These are phyloP conservation scores for Inga leiocalycina DNA, from an alignment of 306 rosid species.

Conservation along the genomic window DNA sequence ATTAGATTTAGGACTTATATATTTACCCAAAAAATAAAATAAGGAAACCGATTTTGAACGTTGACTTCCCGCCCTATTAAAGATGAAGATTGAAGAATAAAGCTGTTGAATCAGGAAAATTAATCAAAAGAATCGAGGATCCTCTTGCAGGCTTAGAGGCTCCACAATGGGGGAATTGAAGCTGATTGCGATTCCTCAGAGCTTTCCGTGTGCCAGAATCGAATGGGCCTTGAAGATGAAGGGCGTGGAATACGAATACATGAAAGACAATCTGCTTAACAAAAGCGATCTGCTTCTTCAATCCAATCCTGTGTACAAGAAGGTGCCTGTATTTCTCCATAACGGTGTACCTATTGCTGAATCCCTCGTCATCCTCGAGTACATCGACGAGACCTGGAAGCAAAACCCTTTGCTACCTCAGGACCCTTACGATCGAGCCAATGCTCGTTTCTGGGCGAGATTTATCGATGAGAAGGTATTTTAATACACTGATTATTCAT, in stretches of 20 bases:
- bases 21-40: too few species aligned
- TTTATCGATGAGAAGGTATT: constrained; percentile 54
- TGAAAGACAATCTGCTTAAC: constrained; percentile 42
- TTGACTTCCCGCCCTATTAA: too few species aligned
- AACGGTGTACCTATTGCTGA: constrained; percentile 38
- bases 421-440: constrained; percentile 39
- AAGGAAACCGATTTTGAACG: too few species aligned
- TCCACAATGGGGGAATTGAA: constrained; percentile 45
- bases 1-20: too few species aligned
- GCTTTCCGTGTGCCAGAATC: constrained; percentile 48
- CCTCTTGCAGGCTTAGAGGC: neutral
- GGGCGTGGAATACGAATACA: constrained; percentile 51
- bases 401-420: constrained; percentile 43
- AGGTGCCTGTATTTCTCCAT: constrained; percentile 50
- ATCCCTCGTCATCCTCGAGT: constrained; percentile 56
- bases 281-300: constrained; percentile 52
- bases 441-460: constrained; percentile 56
- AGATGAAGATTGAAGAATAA: neutral
- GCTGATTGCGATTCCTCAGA: constrained; percentile 40
- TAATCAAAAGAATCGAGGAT: neutral
- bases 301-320: constrained; percentile 57
- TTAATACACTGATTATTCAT: neutral
- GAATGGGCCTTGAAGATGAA: constrained; percentile 55
- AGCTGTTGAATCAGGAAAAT: neutral
- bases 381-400: constrained; percentile 61